phyloP scores from a whole-genome alignment of 2,329 filamentous ascomycete genomes.

The Gliomastix tumulicola region DNA sequence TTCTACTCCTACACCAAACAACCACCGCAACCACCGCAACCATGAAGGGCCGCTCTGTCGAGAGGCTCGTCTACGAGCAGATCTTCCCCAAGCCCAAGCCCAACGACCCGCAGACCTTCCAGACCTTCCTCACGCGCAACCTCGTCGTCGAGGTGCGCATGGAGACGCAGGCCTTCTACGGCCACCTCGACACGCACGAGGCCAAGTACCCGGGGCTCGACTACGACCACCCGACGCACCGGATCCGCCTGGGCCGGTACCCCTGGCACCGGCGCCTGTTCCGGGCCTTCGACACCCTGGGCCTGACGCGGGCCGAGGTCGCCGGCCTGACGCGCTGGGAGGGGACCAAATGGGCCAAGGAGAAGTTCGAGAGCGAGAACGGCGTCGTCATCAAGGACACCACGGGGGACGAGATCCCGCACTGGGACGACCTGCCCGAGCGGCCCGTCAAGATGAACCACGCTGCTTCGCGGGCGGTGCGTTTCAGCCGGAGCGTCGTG shows the following conservation, averaged over 20 bases:
- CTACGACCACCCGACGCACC: constrained; percentile 66
- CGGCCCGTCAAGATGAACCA: constrained; percentile 1
- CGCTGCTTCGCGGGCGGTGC: constrained; percentile 8
- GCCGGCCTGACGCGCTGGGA: constrained; percentile 72
- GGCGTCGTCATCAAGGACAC: constrained; percentile 64
- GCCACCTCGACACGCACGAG: constrained; percentile 71
- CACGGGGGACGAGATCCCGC: constrained; percentile 58
- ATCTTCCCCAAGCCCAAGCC: constrained; percentile 64
- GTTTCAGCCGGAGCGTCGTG: constrained; percentile 3
- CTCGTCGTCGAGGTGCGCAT: constrained; percentile 73
- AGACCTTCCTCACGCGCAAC: constrained; percentile 60
- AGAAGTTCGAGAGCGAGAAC: constrained; percentile 71
- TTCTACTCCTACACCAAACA: too few relatives aligned
- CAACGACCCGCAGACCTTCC: constrained; percentile 61
- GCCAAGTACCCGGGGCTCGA: constrained; percentile 77
- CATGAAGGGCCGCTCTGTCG: constrained; percentile 68
- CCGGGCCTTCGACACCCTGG: constrained; percentile 64
- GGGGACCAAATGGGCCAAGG: constrained; percentile 76
- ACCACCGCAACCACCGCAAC: too few relatives aligned
- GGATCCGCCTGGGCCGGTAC: constrained; percentile 71
- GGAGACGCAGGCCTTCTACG: constrained; percentile 73
- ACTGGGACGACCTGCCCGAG: constrained; percentile 42
- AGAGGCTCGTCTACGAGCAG: constrained; percentile 65
- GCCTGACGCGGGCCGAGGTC: constrained; percentile 64
- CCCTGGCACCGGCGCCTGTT: constrained; percentile 72